phyloP scores from a whole-genome alignment of 306 rosid species.

The Delonix regia region DNA sequence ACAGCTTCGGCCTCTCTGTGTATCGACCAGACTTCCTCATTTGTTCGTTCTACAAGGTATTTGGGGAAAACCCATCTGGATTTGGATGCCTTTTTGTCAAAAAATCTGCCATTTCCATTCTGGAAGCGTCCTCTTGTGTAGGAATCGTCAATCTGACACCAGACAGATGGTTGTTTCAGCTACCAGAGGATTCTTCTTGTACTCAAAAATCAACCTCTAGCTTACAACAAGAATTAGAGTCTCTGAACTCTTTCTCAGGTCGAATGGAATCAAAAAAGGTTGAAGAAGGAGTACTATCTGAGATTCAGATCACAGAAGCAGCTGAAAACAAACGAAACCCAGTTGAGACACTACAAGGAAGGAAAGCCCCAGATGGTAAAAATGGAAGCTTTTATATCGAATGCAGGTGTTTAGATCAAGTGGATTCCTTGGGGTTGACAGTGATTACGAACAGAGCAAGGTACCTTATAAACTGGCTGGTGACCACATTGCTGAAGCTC shows the following conservation, averaged over 20 bases:
- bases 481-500: conserved; percentile 78
- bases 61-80: conserved; percentile 94
- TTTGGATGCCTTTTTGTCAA: conserved; percentile 89
- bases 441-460: conserved; percentile 66
- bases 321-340: conserved; percentile 39
- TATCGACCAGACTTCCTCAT: conserved; percentile 81
- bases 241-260: conserved; percentile 69
- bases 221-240: conserved; percentile 33
- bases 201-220: conserved; percentile 43
- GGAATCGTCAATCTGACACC: conserved; percentile 85
- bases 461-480: conserved; percentile 87
- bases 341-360: conserved; percentile 12
- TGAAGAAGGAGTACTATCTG: conserved; percentile 43
- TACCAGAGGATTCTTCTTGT: conserved; percentile 57
- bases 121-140: conserved; percentile 56
- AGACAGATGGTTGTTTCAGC: conserved; percentile 41
- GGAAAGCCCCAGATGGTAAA: conserved; percentile 34
- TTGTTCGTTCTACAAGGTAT: conserved; percentile 85
- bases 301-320: conserved; percentile 29
- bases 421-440: conserved; percentile 70
- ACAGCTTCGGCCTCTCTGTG: conserved; percentile 81
- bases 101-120: conserved; percentile 59
- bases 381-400: conserved; percentile 42
- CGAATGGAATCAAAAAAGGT: conserved; percentile 39
- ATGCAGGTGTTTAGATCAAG: conserved; percentile 77